Evolutionary conservation across 2,329 filamentous ascomycete genomes (phyloP).

Genomic region (Cladophialophora immunda): DNA sequence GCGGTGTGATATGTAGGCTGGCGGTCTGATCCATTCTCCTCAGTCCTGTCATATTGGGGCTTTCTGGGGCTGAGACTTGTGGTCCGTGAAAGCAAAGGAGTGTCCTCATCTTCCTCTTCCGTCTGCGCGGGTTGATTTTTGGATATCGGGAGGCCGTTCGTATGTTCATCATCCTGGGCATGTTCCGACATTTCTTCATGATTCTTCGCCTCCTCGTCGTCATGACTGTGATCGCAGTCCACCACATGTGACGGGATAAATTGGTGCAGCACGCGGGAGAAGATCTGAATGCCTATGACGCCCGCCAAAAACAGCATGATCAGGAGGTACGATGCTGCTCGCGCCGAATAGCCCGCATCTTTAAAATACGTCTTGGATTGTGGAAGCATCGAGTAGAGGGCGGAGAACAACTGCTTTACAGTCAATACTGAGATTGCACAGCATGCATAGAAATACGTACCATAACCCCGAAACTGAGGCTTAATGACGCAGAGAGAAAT

Average conservation of each 20-base stretch:
- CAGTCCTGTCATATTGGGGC: constrained; percentile 16
- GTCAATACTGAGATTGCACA: constrained; percentile 21
- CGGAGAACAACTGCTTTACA: constrained; percentile 78
- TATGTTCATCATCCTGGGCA: constrained; percentile 40
- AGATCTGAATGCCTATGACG: constrained; percentile 55
- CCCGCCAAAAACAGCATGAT: constrained; percentile 59
- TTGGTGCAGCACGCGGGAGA: constrained; percentile 56
- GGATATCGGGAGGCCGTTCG: constrained; percentile 32
- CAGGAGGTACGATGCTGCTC: constrained; percentile 65
- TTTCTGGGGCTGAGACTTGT: constrained; percentile 29
- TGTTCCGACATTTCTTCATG: constrained; percentile 39
- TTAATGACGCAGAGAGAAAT: constrained; percentile 87
- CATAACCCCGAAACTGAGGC: constrained; percentile 96
- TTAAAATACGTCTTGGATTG: constrained; percentile 81
- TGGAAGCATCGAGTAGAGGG: constrained; percentile 91
- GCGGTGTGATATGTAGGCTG: constrained; percentile 34
- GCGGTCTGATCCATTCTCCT: constrained; percentile 12
- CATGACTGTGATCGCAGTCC: constrained; percentile 58
- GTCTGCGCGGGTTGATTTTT: constrained; percentile 13
- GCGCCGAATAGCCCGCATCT: constrained; percentile 71
- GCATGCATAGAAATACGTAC: constrained; percentile 57
- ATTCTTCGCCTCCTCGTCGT: constrained; percentile 46
- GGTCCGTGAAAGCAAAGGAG: constrained; percentile 40
- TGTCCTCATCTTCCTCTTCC: constrained; percentile 36
- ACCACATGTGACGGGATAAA: constrained; percentile 59